A percentile compares a stretch with the other conserved stretches of the same genome.
Conservation (phyloP, 495 filamentous ascomycete species). For the Penicillium taxi region DNA sequence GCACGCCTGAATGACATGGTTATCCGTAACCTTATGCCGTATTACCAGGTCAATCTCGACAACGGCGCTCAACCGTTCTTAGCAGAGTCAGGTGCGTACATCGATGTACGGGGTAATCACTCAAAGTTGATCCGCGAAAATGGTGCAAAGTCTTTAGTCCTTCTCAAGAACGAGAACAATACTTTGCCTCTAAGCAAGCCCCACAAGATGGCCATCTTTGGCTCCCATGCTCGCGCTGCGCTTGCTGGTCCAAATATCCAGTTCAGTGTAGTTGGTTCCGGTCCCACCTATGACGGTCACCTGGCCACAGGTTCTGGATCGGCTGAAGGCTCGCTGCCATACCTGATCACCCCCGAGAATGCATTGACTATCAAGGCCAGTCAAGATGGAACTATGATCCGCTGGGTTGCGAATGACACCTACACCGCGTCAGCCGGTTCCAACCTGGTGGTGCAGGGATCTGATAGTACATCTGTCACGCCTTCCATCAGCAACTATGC, state of each 20-base stretch:
- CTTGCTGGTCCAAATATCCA: slow-evolving; percentile 53
- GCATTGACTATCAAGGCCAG: slow-evolving; percentile 51
- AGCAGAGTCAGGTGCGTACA: slow-evolving; percentile 51
- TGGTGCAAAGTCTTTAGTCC: slow-evolving; percentile 45
- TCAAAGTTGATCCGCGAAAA: slow-evolving; percentile 43
- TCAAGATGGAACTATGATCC: slow-evolving; percentile 40
- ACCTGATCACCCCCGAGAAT: slow-evolving; percentile 47
- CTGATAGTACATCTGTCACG: slow-evolving; percentile 10
- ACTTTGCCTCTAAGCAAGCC: slow-evolving; percentile 44
- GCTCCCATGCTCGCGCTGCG: slow-evolving; percentile 53
- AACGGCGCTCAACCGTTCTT: slow-evolving; percentile 50
- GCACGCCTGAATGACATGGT: slow-evolving; percentile 50
- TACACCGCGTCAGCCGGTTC: slow-evolving; percentile 26
- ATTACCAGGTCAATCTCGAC: slow-evolving; percentile 48
- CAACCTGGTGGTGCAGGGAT: slow-evolving; percentile 6
- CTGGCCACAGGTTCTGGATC: slow-evolving; percentile 16
- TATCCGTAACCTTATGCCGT: slow-evolving; percentile 41
- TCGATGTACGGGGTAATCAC: slow-evolving; percentile 50
- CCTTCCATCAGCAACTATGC: slow-evolving; percentile 29
- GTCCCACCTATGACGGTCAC: slow-evolving; percentile 15
- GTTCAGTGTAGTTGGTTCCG: slow-evolving; percentile 27
- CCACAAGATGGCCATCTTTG: slow-evolving; percentile 50
- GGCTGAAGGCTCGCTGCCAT: slow-evolving; percentile 34
- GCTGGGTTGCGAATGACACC: slow-evolving; percentile 35
- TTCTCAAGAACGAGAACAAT: slow-evolving; percentile 52